Evolutionary conservation across 768 basidiomycete genomes (phyloP).

Genomic region (Mycena polygramma): DNA sequence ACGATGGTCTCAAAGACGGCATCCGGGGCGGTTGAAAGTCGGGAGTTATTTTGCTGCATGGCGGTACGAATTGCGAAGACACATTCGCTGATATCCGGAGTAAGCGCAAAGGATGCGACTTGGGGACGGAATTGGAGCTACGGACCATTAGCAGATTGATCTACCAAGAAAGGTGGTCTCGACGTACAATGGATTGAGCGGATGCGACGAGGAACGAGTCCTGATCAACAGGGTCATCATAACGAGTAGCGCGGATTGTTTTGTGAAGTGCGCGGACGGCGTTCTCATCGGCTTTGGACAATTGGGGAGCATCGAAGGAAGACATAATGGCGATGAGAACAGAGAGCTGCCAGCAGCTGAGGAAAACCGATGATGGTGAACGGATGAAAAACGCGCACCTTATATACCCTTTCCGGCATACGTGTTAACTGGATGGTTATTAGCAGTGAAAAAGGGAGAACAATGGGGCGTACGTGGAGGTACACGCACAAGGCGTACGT

Average conservation of each 20-base stretch:
- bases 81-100: conserved; percentile 3
- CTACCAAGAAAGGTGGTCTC: background rate
- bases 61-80: conserved; percentile 7
- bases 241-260: conserved; percentile 5
- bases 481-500: too few species aligned
- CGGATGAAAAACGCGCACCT: too few species aligned
- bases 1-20: background rate
- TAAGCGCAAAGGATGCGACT: background rate
- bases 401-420: too few species aligned
- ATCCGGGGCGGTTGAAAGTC: background rate
- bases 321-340: too few species aligned
- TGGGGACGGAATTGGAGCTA: conserved; percentile 7
- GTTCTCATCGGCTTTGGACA: too few species aligned
- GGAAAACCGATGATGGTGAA: too few species aligned
- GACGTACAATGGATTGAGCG: conserved; percentile 5
- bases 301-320: too few species aligned
- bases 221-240: conserved; percentile 26
- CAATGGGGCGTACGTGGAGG: too few species aligned
- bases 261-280: too few species aligned
- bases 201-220: conserved; percentile 16
- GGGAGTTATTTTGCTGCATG: background rate
- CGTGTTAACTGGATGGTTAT: too few species aligned
- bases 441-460: too few species aligned
- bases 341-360: too few species aligned
- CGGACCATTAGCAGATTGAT: background rate